These are phyloP conservation scores for Adansonia digitata DNA, from an alignment of 345 rosid genomes.

Conservation along the genomic window DNA sequence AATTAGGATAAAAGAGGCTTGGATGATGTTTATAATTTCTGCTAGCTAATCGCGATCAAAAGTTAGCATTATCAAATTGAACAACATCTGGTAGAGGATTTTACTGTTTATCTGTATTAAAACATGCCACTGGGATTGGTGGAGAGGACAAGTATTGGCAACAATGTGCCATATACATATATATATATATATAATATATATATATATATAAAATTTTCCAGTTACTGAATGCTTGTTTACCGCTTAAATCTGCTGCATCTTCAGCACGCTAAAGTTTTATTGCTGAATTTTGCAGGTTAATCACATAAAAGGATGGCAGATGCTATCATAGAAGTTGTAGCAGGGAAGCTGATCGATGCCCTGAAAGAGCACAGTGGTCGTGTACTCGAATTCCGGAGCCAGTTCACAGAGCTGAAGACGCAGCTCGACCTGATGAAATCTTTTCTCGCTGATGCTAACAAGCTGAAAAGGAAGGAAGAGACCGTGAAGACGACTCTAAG, in stretches of 20 bases:
- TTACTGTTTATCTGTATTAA: not conserved
- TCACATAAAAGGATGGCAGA: not conserved
- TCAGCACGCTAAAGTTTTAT: not conserved
- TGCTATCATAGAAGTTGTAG: constrained; percentile 12
- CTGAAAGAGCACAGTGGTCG: constrained; percentile 8
- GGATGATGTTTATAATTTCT: not conserved
- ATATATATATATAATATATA: too few species aligned
- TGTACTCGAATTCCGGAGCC: constrained; percentile 8
- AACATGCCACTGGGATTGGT: too few species aligned
- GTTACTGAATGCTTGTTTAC: too few species aligned
- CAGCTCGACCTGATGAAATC: constrained; percentile 16
- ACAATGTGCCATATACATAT: too few species aligned
- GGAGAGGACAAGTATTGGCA: too few species aligned
- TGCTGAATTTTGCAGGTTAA: not conserved
- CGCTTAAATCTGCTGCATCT: too few species aligned
- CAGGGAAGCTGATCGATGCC: constrained; percentile 10
- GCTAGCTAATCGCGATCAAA: too few species aligned
- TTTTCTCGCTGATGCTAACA: constrained; percentile 14
- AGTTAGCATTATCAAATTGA: not conserved
- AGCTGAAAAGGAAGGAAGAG: constrained; percentile 3
- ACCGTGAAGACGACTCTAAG: constrained; percentile 4
- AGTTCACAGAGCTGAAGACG: constrained; percentile 14
- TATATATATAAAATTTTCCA: too few species aligned
- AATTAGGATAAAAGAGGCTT: too few species aligned
- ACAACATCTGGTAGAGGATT: not conserved